Base-by-base conservation (phyloP, 78 protist genomes). In the Paratrimastix pyriformis region DNA sequence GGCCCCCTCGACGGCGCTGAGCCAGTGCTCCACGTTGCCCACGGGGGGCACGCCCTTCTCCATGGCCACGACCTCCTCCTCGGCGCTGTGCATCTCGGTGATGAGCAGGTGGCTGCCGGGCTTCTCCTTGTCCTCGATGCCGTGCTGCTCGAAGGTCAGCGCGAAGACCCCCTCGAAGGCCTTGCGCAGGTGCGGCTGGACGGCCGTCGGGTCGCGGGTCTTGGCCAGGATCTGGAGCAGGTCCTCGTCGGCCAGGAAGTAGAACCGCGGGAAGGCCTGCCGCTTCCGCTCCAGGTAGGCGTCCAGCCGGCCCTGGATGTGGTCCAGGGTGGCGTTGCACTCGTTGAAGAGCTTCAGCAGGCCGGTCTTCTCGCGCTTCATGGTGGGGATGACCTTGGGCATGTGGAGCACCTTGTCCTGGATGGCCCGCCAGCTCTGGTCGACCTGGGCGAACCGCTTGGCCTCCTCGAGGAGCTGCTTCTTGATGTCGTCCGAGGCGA, bases 111-210 rank as follows among this genome's bases (percentile, higher is more conserved):
- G n/a, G n/a, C n/a, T n/a, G n/a, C n/a, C n/a, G n/a, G n/a, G n/a
- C 32, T 0, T 18, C 40, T 73, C 68, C n/a, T n/a, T n/a, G n/a
- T n/a, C n/a, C n/a, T n/a, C n/a, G n/a, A n/a, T 6, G 40, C 46
- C 72, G 26, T 38, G n/a, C 30, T 57, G 81, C 4, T 32, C 29
- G 70, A 86, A 86, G 33, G 44, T 30, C 33, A 89, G 82, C 70
- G 24, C 32, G n/a, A 48, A 46, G 40, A 89, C 83, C 54, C 83
- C 83, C 55, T 89, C 90, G 74, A 89, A 89, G 80, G 87, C 82
- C 74, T 89, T 89, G 15, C 71, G n/a, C n/a, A 89, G 80, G 72
- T 83, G 82, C 29, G 87, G 87, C 77, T 89, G 93, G 21, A 89
- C 88, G 29, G 81, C 85, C 30, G 3, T 3, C 30, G 91, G 91